These are phyloP conservation scores for Betula pendula DNA, from an alignment of 306 rosid genomes.

Conservation along the genomic window DNA sequence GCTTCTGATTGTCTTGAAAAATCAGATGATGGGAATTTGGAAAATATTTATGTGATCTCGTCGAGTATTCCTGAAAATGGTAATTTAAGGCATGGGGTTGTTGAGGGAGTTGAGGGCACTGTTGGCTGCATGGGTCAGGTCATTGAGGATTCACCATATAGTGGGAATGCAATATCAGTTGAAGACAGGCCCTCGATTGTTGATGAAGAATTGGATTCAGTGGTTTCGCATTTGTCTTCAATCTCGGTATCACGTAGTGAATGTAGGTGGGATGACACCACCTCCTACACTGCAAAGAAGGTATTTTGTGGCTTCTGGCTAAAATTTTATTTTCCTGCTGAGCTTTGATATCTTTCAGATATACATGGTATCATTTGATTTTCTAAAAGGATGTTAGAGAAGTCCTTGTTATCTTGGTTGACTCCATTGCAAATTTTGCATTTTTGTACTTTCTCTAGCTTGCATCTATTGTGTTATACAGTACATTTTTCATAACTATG, in stretches of 20 bases:
- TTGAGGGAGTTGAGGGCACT: constrained; percentile 36
- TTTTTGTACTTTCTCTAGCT: neutral
- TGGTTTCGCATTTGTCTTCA: constrained; percentile 53
- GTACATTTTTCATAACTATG: constrained; percentile 4
- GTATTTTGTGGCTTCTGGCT: constrained; percentile 43
- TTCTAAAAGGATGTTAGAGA: constrained; percentile 7
- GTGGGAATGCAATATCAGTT: constrained; percentile 36
- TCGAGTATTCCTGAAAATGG: constrained; percentile 58
- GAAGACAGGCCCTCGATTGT: constrained; percentile 49
- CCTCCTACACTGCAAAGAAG: constrained; percentile 79
- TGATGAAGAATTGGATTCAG: constrained; percentile 63
- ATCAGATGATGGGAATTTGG: constrained; percentile 32
- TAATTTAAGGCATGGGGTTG: constrained; percentile 38
- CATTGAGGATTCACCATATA: constrained; percentile 81
- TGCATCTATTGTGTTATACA: neutral
- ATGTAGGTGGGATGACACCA: constrained; percentile 79
- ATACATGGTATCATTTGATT: neutral
- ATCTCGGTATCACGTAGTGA: constrained; percentile 58
- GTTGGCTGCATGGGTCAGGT: constrained; percentile 51
- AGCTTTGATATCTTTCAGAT: constrained; percentile 21
- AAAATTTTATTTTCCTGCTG: constrained; percentile 12
- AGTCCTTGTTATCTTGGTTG: constrained; percentile 11
- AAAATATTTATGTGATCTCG: constrained; percentile 35
- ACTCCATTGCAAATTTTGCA: neutral
- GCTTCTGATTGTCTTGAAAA: constrained; percentile 42